Base-by-base conservation (phyloP, 768 basidiomycete species). In the Tremella mesenterica region DNA sequence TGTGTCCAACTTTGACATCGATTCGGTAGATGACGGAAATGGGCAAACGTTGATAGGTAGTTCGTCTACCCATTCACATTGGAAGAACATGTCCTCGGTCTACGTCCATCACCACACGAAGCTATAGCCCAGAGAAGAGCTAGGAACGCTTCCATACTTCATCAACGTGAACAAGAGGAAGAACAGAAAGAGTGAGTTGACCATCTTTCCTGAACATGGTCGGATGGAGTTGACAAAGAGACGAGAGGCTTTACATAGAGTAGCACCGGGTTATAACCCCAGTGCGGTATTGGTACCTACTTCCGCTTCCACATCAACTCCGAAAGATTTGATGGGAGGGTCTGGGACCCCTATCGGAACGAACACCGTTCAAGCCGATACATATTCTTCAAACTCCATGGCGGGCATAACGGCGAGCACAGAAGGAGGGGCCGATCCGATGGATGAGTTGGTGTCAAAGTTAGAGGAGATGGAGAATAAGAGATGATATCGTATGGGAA, bases 1-100 rank as follows among this genome's bases (percentile, higher is more conserved):
- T 74, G 13, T 43, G 38, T 39, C 30, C 16, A 26, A n/a, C 31
- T 9, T n/a, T 26, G 2, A 10, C 34, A 28, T 23, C 26, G 7
- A 23, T 3, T 10, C 48, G n/a, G 18, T 27, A 14, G 20, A 27
- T 60, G 27, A 4, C 44, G 21, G 14, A 39, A 27, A 36, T 13
- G 44, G 33, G 49, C 47, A 4, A 52, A 41, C 39, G 21, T 21
- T 55, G 33, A 43, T 38, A 36, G 48, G 4, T 69, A 97, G 92
- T 95, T 96, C 64, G 93, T 87, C 38, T 97, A 96, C 66, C 92
- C 93, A 1, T 96, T 89, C 77, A 85, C 90, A 2, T 80, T 97
- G 48, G 93, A 97, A 66, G 81, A 83, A 0, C 91, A 93, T 69
- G 77, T 89, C 59, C 73, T 92, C 48, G 80, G 82, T 1, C 74